Evolutionary conservation across 306 rosid genomes (phyloP).

Genomic region (Trichosanthes cucumerina): DNA sequence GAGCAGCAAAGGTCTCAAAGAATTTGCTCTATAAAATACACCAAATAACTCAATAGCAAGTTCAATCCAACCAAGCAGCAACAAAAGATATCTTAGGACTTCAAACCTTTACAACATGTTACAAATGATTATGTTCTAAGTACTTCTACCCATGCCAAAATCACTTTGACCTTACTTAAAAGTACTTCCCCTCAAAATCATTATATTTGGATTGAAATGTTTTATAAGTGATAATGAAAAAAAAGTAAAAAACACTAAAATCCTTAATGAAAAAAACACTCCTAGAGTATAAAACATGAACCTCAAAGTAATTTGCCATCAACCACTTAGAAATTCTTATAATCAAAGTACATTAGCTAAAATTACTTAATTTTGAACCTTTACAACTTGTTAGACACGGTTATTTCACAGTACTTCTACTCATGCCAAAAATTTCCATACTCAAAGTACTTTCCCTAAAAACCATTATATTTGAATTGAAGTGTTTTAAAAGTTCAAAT

Average conservation of each 20-base stretch:
- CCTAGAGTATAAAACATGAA: too few species aligned
- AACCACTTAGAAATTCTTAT: too few species aligned
- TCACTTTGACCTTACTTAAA: neutral
- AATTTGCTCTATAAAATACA: slow-evolving; percentile 62
- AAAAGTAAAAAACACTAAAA: too few species aligned
- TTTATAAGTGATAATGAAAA: too few species aligned
- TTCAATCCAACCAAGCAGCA: neutral
- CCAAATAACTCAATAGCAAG: neutral
- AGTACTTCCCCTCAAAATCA: neutral
- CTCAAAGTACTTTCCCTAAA: neutral
- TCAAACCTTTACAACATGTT: neutral
- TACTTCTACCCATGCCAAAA: neutral
- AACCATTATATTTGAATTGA: neutral
- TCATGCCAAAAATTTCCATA: neutral
- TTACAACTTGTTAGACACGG: neutral
- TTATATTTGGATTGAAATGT: neutral
- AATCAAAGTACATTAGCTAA: too few species aligned
- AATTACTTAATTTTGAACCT: neutral
- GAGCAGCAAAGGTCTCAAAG: slow-evolving; percentile 97
- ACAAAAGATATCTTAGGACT: neutral
- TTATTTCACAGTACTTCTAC: neutral
- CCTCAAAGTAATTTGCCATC: too few species aligned
- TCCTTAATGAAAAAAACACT: too few species aligned
- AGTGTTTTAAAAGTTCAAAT: neutral
- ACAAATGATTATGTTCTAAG: neutral